Evolutionary conservation across 148 eudicot genomes (phyloP).

Genomic region (Polygonum aviculare): DNA sequence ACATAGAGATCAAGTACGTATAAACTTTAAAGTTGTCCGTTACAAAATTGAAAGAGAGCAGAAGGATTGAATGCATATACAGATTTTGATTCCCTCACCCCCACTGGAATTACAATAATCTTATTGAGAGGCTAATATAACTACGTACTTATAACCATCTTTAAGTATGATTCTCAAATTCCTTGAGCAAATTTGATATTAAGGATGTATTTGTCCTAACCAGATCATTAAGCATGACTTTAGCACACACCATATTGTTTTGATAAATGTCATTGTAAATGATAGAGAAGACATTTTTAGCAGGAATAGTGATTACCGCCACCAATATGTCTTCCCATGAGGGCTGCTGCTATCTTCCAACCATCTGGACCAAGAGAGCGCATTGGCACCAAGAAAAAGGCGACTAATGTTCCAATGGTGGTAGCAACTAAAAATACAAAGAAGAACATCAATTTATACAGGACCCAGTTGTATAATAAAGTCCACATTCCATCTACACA

Average conservation of each 20-base stretch:
- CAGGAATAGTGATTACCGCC: conserved; percentile 52
- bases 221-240: not conserved
- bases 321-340: conserved; percentile 97
- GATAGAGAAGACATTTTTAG: not conserved
- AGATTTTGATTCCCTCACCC: not conserved
- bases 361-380: conserved; percentile 72
- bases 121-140: too few species aligned
- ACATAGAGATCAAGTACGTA: not conserved
- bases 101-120: not conserved
- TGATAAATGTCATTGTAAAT: not conserved
- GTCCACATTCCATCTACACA: not conserved
- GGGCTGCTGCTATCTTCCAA: conserved; percentile 97
- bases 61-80: not conserved
- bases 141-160: not conserved
- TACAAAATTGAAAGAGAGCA: not conserved
- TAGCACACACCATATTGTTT: not conserved
- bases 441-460: not conserved
- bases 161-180: not conserved
- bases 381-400: conserved; percentile 84
- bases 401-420: conserved; percentile 65
- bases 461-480: not conserved
- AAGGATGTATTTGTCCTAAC: not conserved
- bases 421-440: conserved; percentile 56
- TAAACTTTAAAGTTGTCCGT: not conserved
- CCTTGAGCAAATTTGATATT: not conserved